Evolutionary conservation across 306 rosid genomes (phyloP).

Genomic region (Lotus japonicus): DNA sequence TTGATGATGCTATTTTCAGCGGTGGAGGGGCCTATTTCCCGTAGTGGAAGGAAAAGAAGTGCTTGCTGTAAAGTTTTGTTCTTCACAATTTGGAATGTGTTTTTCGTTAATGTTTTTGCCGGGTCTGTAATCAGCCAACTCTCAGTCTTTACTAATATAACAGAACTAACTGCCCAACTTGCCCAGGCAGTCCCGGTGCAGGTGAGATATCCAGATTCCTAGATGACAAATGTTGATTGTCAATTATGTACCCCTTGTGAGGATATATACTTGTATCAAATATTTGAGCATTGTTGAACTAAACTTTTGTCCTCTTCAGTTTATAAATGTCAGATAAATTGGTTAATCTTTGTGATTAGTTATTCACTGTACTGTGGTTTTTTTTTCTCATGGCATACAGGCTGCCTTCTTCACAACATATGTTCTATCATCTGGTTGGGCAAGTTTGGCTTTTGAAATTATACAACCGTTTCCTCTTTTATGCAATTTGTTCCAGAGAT

Average conservation of each 20-base stretch:
- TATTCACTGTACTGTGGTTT: constrained; percentile 1
- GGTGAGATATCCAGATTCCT: constrained; percentile 42
- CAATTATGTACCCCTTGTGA: not conserved
- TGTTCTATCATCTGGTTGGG: constrained; percentile 96
- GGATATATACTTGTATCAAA: not conserved
- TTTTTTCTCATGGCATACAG: constrained; percentile 33
- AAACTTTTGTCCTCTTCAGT: not conserved
- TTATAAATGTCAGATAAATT: not conserved
- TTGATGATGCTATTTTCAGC: constrained; percentile 70
- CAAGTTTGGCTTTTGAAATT: constrained; percentile 75
- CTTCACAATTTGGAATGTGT: constrained; percentile 95
- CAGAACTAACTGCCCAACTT: constrained; percentile 69
- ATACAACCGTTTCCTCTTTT: constrained; percentile 68
- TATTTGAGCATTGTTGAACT: not conserved
- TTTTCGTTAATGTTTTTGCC: constrained; percentile 76
- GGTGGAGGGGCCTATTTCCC: constrained; percentile 80
- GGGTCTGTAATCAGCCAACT: constrained; percentile 68
- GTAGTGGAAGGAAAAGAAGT: constrained; percentile 82
- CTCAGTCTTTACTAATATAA: constrained; percentile 54
- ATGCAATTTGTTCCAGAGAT: constrained; percentile 44
- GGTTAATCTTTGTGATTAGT: not conserved
- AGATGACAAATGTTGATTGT: not conserved
- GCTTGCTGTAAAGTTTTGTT: constrained; percentile 81
- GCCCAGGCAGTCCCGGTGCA: constrained; percentile 84
- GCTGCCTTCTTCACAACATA: constrained; percentile 83